Conservation (phyloP, 345 rosid species). For the Eucalyptus microcorys region DNA sequence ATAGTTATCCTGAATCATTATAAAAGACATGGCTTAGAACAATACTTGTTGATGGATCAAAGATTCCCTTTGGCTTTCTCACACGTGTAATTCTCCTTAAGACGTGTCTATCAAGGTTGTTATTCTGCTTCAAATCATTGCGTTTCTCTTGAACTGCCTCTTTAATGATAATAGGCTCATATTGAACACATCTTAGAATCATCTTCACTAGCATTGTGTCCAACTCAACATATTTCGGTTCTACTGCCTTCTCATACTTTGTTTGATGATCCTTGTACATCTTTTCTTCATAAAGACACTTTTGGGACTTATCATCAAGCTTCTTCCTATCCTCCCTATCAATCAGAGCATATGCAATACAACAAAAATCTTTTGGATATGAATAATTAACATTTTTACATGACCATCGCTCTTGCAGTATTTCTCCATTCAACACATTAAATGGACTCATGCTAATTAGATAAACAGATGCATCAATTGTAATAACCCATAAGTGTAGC, state of each 20-base stretch:
- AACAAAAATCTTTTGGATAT: not conserved
- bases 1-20: fast-evolving
- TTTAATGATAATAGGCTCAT: not conserved
- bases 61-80: not conserved
- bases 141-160: not conserved
- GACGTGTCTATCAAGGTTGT: fast-evolving
- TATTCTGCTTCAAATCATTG: not conserved
- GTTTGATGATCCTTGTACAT: not conserved
- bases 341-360: not conserved
- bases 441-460: not conserved
- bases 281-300: no score
- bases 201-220: not conserved
- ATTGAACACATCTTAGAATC: not conserved
- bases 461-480: fast-evolving
- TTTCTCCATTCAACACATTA: not conserved
- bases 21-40: not conserved
- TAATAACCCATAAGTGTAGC: no score
- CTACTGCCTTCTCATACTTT: not conserved
- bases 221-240: not conserved
- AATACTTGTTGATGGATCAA: not conserved
- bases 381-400: not conserved
- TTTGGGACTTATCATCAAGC: not conserved
- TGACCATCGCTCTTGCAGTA: not conserved
- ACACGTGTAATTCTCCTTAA: not conserved
- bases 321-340: not conserved